Evolutionary conservation across 495 filamentous ascomycete genomes (phyloP), one percentile per base, ranked within the genome.

Genomic region (Penicillium parvum): DNA sequence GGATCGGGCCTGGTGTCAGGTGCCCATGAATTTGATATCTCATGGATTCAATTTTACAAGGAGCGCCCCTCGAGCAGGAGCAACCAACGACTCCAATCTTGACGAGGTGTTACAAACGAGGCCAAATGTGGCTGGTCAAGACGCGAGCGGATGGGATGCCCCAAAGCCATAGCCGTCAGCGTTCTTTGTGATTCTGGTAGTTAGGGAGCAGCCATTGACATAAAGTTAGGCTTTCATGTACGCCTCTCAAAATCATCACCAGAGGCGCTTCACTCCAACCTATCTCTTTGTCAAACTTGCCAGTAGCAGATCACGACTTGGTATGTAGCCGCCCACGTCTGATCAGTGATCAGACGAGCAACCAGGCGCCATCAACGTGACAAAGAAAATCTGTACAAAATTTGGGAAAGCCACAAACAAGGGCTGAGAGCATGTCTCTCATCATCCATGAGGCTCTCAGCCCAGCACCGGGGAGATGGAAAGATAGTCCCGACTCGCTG

Each of bases 301-400:
- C n/a, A n/a, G 28, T n/a, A 15, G 27, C 49, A 40, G 56, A 59
- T 57, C 43, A 59, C 47, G 53, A 50, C 53, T 27, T 46, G 27
- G 5, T 6, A 30, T 17, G 16, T 29, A 46, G 25, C 40, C 43
- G 49, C 52, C 43, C 37, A n/a, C n/a, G n/a, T n/a, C n/a, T n/a
- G n/a, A n/a, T n/a, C n/a, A n/a, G n/a, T n/a, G n/a, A n/a, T n/a
- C n/a, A n/a, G n/a, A n/a, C n/a, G n/a, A n/a, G n/a, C n/a, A n/a
- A n/a, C n/a, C n/a, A n/a, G n/a, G n/a, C n/a, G n/a, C n/a, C n/a
- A n/a, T n/a, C n/a, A n/a, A n/a, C n/a, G n/a, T n/a, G n/a, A n/a
- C n/a, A n/a, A n/a, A n/a, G n/a, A n/a, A n/a, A n/a, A n/a, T n/a
- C n/a, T n/a, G n/a, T n/a, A n/a, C n/a, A n/a, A n/a, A n/a, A n/a